Evolutionary conservation across 768 basidiomycete genomes (phyloP).

Genomic region (Hericium erinaceus): DNA sequence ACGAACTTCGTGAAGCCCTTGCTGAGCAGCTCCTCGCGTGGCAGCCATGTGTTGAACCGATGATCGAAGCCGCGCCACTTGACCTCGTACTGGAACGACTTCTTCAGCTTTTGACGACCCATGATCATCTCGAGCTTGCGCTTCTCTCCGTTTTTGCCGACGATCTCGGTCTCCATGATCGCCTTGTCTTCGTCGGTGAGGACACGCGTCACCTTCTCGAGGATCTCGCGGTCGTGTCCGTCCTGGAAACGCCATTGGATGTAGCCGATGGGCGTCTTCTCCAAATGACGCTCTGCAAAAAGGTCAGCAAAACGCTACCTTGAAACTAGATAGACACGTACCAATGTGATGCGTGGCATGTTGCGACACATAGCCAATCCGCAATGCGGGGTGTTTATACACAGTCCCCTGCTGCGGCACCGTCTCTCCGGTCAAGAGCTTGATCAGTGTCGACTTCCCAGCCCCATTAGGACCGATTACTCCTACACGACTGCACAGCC

Average conservation of each 20-base stretch:
- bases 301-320: neutral
- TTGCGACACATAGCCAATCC: constrained; percentile 95
- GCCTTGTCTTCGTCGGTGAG: constrained; percentile 80
- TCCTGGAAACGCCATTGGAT: constrained; percentile 99
- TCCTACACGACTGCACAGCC: constrained; percentile 65
- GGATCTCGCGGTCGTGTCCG: constrained; percentile 89
- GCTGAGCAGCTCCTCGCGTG: constrained; percentile 74
- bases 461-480: constrained; percentile 92
- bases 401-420: constrained; percentile 85
- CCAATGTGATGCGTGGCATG: constrained; percentile 97
- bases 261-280: constrained; percentile 94
- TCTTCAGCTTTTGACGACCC: constrained; percentile 97
- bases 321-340: constrained; percentile 20
- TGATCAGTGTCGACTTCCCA: constrained; percentile 93
- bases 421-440: constrained; percentile 88
- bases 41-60: constrained; percentile 85
- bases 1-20: constrained; percentile 88
- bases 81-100: constrained; percentile 88
- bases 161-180: constrained; percentile 75
- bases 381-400: constrained; percentile 88
- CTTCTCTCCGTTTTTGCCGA: constrained; percentile 83
- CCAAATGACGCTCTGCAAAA: constrained; percentile 72
- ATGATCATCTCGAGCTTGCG: constrained; percentile 87
- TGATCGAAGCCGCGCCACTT: constrained; percentile 82
- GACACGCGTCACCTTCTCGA: constrained; percentile 88